Base-by-base conservation (phyloP, 2,329 filamentous ascomycete genomes). In the Cryphonectria radicalis region DNA sequence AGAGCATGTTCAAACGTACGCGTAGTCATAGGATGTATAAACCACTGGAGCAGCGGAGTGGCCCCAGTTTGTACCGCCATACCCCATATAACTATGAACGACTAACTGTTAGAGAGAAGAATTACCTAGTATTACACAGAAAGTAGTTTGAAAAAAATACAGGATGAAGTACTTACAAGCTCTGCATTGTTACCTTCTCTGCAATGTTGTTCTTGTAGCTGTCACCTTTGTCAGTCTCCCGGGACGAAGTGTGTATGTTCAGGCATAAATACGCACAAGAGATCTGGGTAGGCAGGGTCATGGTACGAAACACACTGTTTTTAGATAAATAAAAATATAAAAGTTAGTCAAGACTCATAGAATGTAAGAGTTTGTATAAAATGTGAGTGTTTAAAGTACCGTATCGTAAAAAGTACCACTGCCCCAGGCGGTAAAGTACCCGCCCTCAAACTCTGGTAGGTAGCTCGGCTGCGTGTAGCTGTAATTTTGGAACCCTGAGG, bases 21-120 rank as follows among this genome's bases (percentile, higher is more conserved):
- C 78, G 68, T 83, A 83, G 71, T 83, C 82, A 70, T 83, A 83
- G 62, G 79, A 81, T 2, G 80, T 82, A 71, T 87, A 88, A 0
- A 88, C 86, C 32, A 85, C 83, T 0, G 84, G 84, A 4, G 83
- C 82, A 57, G 82, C 84, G 63, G 81, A 82, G 67, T 88, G 84
- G 10, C 84, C 86, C 86, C 86, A 88, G 72, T 86, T 88, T 0
- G 86, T 88, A 0, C 86, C 86, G n/a, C 86, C 86, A 74, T 81
- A 86, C 0, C 82, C 81, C 81, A 88, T 87, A 73, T 88, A 50
- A n/a, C 46, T 50, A 32, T 32, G 1, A 10, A 11, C 7, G 17
- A 46, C 19, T 46, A 4, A 22, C 17, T 46, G 17, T 46, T 22
- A 46, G 43, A 46, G 17, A 46, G 1, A 32, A 7, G 19, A 46